Conservation (phyloP, 2,329 filamentous ascomycete species). For the Colletotrichum sp. region DNA sequence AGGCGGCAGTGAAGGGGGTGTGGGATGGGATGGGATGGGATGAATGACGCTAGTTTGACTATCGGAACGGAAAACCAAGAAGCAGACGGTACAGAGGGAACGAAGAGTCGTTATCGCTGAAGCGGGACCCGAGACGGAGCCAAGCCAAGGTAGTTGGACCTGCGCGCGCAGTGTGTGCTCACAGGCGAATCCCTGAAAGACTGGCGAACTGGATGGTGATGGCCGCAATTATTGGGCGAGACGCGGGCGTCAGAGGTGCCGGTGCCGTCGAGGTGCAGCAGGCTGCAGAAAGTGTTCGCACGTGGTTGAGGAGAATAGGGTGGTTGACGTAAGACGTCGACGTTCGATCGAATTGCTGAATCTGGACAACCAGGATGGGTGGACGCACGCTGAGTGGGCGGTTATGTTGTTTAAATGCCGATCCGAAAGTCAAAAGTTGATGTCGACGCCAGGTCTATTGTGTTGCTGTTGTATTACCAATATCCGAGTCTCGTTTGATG, state of each 20-base stretch:
- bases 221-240: neutral
- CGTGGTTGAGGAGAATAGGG: neutral
- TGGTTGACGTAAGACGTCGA: neutral
- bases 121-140: neutral
- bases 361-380: neutral
- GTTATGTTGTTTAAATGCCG: neutral
- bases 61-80: neutral
- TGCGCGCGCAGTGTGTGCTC: neutral
- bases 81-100: neutral
- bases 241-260: neutral
- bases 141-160: neutral
- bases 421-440: neutral
- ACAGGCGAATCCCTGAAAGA: neutral
- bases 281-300: neutral
- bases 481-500: neutral
- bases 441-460: slow-evolving; percentile 23
- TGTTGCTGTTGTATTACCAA: neutral
- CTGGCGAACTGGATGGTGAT: neutral
- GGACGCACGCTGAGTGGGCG: neutral
- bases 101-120: neutral
- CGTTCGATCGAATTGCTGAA: neutral
- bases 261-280: neutral
- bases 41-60: slow-evolving; percentile 10
- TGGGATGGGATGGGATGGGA: neutral
- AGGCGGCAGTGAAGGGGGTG: neutral